Percentiles rank a stretch among this genome's conserved stretches.
phyloP scores from a whole-genome alignment of 495 filamentous ascomycete species.

The Xanthoparmelia taractica region DNA sequence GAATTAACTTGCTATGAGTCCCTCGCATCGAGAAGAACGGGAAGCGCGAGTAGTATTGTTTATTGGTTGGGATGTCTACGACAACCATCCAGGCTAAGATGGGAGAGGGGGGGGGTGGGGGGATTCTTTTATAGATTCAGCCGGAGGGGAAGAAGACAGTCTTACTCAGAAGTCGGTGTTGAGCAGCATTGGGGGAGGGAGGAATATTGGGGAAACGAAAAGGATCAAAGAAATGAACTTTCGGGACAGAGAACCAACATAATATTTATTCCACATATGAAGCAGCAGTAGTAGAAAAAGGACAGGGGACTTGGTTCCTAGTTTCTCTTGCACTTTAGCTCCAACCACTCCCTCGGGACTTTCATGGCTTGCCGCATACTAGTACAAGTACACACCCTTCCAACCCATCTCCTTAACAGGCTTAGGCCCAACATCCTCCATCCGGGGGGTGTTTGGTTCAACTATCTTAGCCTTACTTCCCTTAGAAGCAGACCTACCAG shows the following conservation, averaged over 20 bases:
- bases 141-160: neutral
- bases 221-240: neutral
- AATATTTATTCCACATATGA: neutral
- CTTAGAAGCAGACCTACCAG: neutral
- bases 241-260: slow-evolving; percentile 5
- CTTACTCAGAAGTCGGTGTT: neutral
- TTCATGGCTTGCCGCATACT: slow-evolving; percentile 3
- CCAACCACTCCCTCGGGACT: neutral
- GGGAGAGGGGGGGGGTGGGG: neutral
- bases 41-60: neutral
- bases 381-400: too few relatives aligned
- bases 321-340: neutral
- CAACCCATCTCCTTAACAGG: neutral
- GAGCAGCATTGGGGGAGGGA: neutral
- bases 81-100: slow-evolving; percentile 9
- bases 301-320: neutral
- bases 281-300: neutral
- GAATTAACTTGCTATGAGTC: slow-evolving; percentile 2
- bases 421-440: neutral
- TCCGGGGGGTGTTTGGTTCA: neutral
- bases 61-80: slow-evolving; percentile 3
- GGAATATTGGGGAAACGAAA: neutral
- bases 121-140: neutral
- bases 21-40: slow-evolving; percentile 8
- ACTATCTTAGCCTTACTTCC: too few relatives aligned